phyloP scores from a whole-genome alignment of 2,329 filamentous ascomycete genomes.

The Stemphylium beticola region DNA sequence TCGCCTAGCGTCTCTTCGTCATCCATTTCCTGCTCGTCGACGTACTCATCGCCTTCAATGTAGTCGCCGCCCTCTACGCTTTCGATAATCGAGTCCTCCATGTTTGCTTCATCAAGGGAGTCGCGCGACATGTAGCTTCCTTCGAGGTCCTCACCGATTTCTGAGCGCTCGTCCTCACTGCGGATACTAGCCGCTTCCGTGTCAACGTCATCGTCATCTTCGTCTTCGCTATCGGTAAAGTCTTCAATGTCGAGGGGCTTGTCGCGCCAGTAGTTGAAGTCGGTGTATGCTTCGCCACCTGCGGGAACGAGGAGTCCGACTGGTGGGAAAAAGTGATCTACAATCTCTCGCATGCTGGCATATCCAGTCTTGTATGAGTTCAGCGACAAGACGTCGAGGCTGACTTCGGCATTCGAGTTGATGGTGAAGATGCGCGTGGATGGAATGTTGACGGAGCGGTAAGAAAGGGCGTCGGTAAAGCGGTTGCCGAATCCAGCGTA shows the following conservation, averaged over 20 bases:
- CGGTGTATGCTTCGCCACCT: slow-evolving; percentile 92
- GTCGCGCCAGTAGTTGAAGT: slow-evolving; percentile 97
- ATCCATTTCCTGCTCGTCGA: slow-evolving; percentile 28
- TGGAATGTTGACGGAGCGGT: slow-evolving; percentile 94
- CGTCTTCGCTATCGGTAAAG: slow-evolving; percentile 80
- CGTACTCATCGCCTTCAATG: slow-evolving; percentile 29
- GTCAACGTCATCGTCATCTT: slow-evolving; percentile 44
- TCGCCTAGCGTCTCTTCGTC: slow-evolving; percentile 29
- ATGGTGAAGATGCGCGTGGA: slow-evolving; percentile 96
- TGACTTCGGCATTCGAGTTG: slow-evolving; percentile 96
- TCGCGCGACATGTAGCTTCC: slow-evolving; percentile 65
- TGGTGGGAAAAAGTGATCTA: slow-evolving; percentile 97
- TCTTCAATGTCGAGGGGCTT: slow-evolving; percentile 82
- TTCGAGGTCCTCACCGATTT: slow-evolving; percentile 55
- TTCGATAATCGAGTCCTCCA: slow-evolving; percentile 58
- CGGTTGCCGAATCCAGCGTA: slow-evolving; percentile 98
- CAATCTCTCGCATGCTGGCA: slow-evolving; percentile 93
- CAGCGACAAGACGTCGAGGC: slow-evolving; percentile 83
- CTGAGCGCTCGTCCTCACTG: slow-evolving; percentile 61
- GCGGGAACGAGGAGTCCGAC: slow-evolving; percentile 84
- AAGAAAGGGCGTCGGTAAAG: slow-evolving; percentile 93
- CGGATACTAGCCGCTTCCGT: slow-evolving; percentile 50
- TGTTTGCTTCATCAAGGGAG: slow-evolving; percentile 54
- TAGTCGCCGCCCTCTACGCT: slow-evolving; percentile 53
- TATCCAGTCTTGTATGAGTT: slow-evolving; percentile 98